phyloP scores from a whole-genome alignment of 352 stramenopile genomes.

The Pythium volutum region DNA sequence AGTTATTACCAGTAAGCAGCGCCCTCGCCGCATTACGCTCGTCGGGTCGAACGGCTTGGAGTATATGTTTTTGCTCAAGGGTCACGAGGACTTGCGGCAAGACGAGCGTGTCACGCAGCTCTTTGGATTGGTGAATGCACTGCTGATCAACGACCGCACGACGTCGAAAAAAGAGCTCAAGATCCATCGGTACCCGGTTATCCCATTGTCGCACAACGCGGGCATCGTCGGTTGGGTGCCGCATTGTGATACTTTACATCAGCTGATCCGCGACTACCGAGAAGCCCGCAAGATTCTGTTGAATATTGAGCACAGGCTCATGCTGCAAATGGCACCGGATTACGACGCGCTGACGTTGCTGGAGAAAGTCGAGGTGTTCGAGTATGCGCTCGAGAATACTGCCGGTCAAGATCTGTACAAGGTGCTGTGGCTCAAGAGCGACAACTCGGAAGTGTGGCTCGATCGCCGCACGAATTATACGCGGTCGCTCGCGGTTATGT shows the following conservation, averaged over 20 bases:
- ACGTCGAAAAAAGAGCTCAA: slow-evolving; percentile 98
- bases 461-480: slow-evolving; percentile 98
- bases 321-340: slow-evolving; percentile 96
- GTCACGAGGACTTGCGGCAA: slow-evolving; percentile 99
- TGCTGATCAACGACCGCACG: slow-evolving; percentile 96
- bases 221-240: slow-evolving; percentile 99
- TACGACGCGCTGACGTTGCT: slow-evolving; percentile 98
- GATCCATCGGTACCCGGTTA: slow-evolving; percentile 98
- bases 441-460: slow-evolving; percentile 99
- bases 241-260: slow-evolving; percentile 99
- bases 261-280: slow-evolving; percentile 96
- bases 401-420: slow-evolving; percentile 98
- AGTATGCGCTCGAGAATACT: slow-evolving; percentile 91
- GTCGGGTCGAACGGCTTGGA: slow-evolving; percentile 96
- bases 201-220: slow-evolving; percentile 97
- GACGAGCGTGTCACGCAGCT: slow-evolving; percentile 99
- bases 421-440: slow-evolving; percentile 99
- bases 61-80: slow-evolving; percentile 99
- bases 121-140: slow-evolving; percentile 99
- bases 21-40: slow-evolving; percentile 97
- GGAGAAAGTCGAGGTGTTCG: slow-evolving; percentile 99
- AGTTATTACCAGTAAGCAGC: slow-evolving; percentile 99
- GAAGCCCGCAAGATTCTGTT: slow-evolving; percentile 92
- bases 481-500: slow-evolving; percentile 98
- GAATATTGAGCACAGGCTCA: slow-evolving; percentile 97